A percentile compares a stretch with the other conserved stretches of the same genome.
Conservation (phyloP, 805 yeast species). For the Sugiyamaella marilandica region DNA sequence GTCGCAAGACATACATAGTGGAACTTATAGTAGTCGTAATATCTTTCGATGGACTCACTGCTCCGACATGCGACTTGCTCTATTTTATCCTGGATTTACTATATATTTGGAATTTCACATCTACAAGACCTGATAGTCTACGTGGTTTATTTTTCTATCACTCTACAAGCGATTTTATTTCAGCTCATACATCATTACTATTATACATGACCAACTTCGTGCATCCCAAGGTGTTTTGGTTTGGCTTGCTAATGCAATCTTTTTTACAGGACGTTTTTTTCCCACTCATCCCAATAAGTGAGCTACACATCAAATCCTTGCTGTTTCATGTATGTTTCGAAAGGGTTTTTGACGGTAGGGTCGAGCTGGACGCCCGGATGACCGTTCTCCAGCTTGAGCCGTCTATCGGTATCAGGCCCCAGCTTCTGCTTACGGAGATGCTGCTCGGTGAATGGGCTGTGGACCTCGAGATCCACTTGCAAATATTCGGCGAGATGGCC, state of each 20-base stretch:
- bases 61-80: no score
- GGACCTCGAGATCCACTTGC: slow-evolving; percentile 22
- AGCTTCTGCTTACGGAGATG: slow-evolving; percentile 19
- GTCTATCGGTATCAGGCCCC: slow-evolving; percentile 11
- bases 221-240: no score
- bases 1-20: no score
- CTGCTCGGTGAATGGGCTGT: slow-evolving; percentile 23
- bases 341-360: slow-evolving; percentile 9
- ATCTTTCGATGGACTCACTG: no score
- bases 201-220: neutral
- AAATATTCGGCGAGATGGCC: slow-evolving; percentile 14
- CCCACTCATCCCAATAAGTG: no score
- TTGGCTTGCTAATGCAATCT: no score
- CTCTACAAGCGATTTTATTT: neutral
- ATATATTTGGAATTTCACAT: no score
- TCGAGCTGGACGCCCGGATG: slow-evolving; percentile 24
- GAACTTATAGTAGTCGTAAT: no score
- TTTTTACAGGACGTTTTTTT: no score
- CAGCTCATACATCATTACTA: neutral
- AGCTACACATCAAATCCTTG: neutral
- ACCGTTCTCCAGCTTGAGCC: slow-evolving; percentile 21
- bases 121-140: no score
- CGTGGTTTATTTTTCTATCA: no score
- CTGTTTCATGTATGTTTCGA: slow-evolving; percentile 9
- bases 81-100: no score